These are phyloP conservation scores for Medicago arabica DNA, from an alignment of 306 rosid genomes.

Conservation along the genomic window DNA sequence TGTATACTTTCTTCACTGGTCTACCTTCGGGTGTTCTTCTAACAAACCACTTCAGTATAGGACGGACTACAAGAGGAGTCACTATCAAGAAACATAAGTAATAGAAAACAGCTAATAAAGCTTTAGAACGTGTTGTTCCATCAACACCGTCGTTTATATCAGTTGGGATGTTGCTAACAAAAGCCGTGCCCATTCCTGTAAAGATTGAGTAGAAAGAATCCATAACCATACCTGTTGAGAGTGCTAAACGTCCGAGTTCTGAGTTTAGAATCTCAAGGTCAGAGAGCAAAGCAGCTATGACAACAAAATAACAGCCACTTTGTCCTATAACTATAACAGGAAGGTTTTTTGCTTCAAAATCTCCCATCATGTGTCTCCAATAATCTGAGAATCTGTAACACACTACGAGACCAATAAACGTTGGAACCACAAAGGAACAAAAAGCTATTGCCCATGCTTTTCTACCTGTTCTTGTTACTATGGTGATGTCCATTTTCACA, in stretches of 20 bases:
- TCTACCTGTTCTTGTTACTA: conserved; percentile 48
- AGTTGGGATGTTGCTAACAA: background rate
- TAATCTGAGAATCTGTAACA: fast-evolving
- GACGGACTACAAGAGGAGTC: conserved; percentile 16
- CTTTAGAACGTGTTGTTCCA: background rate
- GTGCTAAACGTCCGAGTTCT: conserved; percentile 48
- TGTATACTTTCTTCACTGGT: conserved; percentile 36
- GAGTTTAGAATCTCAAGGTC: conserved; percentile 51
- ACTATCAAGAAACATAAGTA: background rate
- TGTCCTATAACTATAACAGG: conserved; percentile 35
- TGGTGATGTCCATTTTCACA: conserved; percentile 59
- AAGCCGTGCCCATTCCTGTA: background rate
- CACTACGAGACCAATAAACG: background rate
- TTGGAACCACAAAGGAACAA: conserved; percentile 16
- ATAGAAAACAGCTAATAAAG: background rate
- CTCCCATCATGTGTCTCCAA: background rate
- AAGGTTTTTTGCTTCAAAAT: background rate
- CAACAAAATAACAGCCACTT: conserved; percentile 44
- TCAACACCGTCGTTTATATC: background rate
- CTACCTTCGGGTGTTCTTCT: conserved; percentile 56
- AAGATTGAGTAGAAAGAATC: background rate
- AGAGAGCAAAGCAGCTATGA: conserved; percentile 40
- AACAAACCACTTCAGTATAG: conserved; percentile 47
- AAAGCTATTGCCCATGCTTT: conserved; percentile 50
- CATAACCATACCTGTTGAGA: conserved; percentile 44